A percentile compares a stretch with the other conserved stretches of the same genome.
phyloP scores from a whole-genome alignment of 2,329 filamentous ascomycete genomes.

The Xylaria sp. region DNA sequence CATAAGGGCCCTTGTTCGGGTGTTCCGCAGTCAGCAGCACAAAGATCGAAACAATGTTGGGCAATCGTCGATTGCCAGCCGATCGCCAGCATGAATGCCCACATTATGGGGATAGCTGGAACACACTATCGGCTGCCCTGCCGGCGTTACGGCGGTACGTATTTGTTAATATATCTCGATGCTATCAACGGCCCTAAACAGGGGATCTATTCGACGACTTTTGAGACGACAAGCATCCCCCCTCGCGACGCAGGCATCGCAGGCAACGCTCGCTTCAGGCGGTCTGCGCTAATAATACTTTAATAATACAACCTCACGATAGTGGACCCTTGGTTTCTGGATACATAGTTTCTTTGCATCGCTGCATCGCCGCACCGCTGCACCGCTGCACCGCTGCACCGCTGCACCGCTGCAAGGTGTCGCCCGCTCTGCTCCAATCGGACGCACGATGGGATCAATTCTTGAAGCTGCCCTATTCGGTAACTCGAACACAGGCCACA shows the following conservation, averaged over 20 bases:
- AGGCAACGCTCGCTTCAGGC: neutral
- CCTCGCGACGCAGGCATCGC: neutral
- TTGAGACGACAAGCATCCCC: neutral
- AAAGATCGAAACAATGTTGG: constrained; percentile 28
- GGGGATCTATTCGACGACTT: neutral
- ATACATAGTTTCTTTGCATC: constrained; percentile 6
- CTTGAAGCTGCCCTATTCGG: neutral
- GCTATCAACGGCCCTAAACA: neutral
- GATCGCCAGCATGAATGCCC: constrained; percentile 22
- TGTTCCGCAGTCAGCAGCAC: constrained; percentile 15
- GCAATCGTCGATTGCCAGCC: constrained; percentile 28
- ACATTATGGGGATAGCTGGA: constrained; percentile 21
- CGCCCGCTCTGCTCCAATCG: neutral
- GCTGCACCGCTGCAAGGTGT: neutral
- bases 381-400: neutral
- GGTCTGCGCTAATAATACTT: neutral
- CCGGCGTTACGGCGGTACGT: neutral
- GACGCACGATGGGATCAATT: neutral
- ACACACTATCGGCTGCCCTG: constrained; percentile 14
- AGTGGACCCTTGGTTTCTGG: constrained; percentile 14
- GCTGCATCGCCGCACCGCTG: too few relatives aligned
- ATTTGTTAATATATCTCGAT: neutral
- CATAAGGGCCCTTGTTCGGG: neutral
- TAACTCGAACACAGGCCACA: neutral
- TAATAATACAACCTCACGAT: neutral